These are phyloP conservation scores for Hypsizygus marmoreus DNA, from an alignment of 768 basidiomycete genomes.

Conservation along the genomic window DNA sequence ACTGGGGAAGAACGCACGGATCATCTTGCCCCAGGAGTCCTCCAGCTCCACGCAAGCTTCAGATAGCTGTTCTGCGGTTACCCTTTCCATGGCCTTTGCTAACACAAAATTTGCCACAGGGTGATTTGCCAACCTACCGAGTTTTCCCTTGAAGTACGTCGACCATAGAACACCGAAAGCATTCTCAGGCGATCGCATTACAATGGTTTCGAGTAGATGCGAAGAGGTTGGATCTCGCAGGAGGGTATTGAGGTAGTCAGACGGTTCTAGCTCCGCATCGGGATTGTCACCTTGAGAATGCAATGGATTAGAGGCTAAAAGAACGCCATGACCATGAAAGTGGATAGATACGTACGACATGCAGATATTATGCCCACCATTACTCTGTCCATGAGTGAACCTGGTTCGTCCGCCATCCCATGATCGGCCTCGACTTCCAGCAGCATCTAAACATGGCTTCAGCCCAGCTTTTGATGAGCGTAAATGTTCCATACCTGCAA, in stretches of 20 bases:
- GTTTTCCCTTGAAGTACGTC: conserved; percentile 74
- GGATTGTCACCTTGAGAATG: conserved; percentile 40
- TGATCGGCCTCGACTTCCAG: conserved; percentile 81
- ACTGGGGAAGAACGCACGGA: conserved; percentile 53
- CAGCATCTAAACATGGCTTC: conserved; percentile 55
- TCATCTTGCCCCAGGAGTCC: conserved; percentile 58
- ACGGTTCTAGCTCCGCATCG: conserved; percentile 44
- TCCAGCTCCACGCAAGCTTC: conserved; percentile 62
- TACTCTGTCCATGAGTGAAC: conserved; percentile 81
- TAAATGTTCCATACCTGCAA: conserved; percentile 54
- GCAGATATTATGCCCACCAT: conserved; percentile 73
- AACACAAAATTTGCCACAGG: conserved; percentile 95
- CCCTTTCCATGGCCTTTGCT: conserved; percentile 71
- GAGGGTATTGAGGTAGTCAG: conserved; percentile 81
- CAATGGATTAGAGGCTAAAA: neutral
- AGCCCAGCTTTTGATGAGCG: conserved; percentile 15
- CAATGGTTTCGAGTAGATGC: conserved; percentile 83
- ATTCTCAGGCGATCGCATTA: conserved; percentile 57
- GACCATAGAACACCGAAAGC: conserved; percentile 75
- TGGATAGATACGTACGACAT: conserved; percentile 51
- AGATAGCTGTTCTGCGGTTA: conserved; percentile 55
- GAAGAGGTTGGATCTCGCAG: conserved; percentile 88
- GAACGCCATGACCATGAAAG: conserved; percentile 1
- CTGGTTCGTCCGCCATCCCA: conserved; percentile 54
- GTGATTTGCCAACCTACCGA: conserved; percentile 75